Conservation (phyloP, 1,284 basidiomycete species). For the Heterobasidion irregulare region DNA sequence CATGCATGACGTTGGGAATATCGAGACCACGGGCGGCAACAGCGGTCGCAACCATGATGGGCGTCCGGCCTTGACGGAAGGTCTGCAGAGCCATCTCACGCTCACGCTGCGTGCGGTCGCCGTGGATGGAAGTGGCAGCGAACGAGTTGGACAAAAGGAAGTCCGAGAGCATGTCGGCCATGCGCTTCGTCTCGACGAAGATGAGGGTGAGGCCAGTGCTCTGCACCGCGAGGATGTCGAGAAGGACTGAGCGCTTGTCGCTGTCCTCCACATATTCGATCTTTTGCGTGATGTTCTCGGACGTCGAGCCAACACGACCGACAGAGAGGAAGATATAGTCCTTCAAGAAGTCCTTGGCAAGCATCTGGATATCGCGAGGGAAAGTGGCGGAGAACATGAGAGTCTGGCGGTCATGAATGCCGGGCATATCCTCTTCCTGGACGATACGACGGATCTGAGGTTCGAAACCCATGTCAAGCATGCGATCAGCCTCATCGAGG, state of each 20-base stretch:
- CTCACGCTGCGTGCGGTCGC: conserved; percentile 96
- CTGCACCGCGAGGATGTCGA: conserved; percentile 86
- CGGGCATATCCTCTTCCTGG: conserved; percentile 98
- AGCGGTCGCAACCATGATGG: conserved; percentile 96
- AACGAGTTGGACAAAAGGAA: conserved; percentile 85
- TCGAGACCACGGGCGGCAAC: conserved; percentile 99
- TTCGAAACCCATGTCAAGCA: conserved; percentile 99
- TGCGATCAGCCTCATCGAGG: conserved; percentile 98
- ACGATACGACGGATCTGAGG: conserved; percentile 99
- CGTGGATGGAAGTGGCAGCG: conserved; percentile 95
- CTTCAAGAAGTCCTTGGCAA: conserved; percentile 93
- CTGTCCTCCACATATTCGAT: conserved; percentile 97
- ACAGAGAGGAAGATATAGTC: conserved; percentile 98
- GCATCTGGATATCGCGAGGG: conserved; percentile 97
- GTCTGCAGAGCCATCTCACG: conserved; percentile 94
- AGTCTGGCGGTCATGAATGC: conserved; percentile 87
- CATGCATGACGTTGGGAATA: conserved; percentile 99
- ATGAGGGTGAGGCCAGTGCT: conserved; percentile 82
- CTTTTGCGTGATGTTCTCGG: conserved; percentile 99
- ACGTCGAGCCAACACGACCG: conserved; percentile 96
- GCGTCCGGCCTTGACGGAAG: conserved; percentile 92
- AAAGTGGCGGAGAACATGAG: conserved; percentile 99
- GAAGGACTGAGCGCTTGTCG: conserved; percentile 95
- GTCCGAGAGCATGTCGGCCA: conserved; percentile 98
- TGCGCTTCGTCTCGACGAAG: conserved; percentile 99